Conservation (phyloP, 495 filamentous ascomycete genomes). For the Talaromyces ruber region DNA sequence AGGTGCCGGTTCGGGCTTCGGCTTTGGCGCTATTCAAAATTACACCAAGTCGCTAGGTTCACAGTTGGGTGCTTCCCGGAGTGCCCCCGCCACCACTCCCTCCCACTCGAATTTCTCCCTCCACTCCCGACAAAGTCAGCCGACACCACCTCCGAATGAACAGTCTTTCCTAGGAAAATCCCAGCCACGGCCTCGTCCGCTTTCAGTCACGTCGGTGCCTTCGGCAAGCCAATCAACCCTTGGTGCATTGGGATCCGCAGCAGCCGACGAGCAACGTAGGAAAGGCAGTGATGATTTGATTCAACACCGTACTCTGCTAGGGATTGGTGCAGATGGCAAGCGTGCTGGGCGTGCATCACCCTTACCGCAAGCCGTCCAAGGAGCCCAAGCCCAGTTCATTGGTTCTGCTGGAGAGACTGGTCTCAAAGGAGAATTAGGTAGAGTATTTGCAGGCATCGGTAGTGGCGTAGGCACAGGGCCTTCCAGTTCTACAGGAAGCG, state of each 20-base stretch:
- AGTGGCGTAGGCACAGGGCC: conserved; percentile 64
- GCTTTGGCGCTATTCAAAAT: conserved; percentile 38
- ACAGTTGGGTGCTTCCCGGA: conserved; percentile 26
- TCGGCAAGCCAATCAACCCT: conserved; percentile 17
- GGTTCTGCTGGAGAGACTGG: conserved; percentile 70
- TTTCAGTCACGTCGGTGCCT: conserved; percentile 15
- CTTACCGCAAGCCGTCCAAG: conserved; percentile 85
- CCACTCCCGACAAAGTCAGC: conserved; percentile 26
- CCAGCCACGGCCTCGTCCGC: conserved; percentile 22
- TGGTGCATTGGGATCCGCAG: conserved; percentile 12
- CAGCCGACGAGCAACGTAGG: conserved; percentile 29
- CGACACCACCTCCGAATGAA: conserved; percentile 28
- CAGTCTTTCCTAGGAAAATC: conserved; percentile 23
- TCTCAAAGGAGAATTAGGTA: conserved; percentile 86
- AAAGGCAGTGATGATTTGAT: conserved; percentile 53
- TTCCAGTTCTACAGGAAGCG: conserved; percentile 35
- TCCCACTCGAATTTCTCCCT: conserved; percentile 13
- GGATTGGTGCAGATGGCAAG: conserved; percentile 35
- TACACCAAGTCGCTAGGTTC: conserved; percentile 38
- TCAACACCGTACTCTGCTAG: conserved; percentile 36
- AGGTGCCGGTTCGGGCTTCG: conserved; percentile 28
- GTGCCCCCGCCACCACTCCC: conserved; percentile 11
- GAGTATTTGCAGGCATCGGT: conserved; percentile 86
- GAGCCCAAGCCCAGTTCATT: conserved; percentile 69
- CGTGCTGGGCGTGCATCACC: conserved; percentile 58